phyloP scores from a whole-genome alignment of 2,329 filamentous ascomycete species.

The Botrytis fragariae region DNA sequence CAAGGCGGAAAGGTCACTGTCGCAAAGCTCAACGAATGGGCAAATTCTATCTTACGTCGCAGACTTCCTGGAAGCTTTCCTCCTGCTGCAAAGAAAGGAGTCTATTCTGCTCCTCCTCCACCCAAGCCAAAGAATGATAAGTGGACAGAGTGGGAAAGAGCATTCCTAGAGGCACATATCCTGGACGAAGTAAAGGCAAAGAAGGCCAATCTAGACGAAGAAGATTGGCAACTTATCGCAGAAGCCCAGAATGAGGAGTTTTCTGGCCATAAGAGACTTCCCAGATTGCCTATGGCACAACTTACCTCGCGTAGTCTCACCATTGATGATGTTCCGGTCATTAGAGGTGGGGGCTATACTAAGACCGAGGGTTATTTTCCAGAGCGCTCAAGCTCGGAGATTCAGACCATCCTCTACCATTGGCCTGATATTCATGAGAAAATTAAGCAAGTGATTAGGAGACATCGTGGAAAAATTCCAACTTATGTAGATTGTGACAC shows the following conservation, averaged over 20 bases:
- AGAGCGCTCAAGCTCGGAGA: not conserved
- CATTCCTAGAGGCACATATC: not conserved
- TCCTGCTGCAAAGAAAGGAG: not conserved
- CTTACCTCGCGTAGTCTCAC: slow-evolving; percentile 1
- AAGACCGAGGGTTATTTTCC: not conserved
- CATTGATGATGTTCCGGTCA: not conserved
- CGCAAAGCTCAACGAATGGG: slow-evolving; percentile 3
- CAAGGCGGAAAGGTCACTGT: not conserved
- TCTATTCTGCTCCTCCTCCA: not conserved
- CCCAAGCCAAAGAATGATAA: not conserved
- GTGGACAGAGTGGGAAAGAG: slow-evolving; percentile 8
- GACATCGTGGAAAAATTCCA: not conserved
- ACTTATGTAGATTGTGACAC: not conserved
- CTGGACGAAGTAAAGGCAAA: not conserved
- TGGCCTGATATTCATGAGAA: slow-evolving; percentile 14
- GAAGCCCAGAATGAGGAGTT: not conserved
- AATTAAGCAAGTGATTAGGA: not conserved
- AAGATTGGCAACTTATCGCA: not conserved
- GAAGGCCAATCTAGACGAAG: not conserved
- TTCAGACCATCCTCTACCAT: not conserved
- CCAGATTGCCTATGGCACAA: not conserved
- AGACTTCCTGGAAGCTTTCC: slow-evolving; percentile 9
- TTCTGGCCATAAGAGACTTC: not conserved
- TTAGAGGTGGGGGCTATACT: not conserved
- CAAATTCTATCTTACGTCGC: slow-evolving; percentile 6